Base-by-base conservation (phyloP, 108 stramenopile genomes). In the Cyclotella baltica region DNA sequence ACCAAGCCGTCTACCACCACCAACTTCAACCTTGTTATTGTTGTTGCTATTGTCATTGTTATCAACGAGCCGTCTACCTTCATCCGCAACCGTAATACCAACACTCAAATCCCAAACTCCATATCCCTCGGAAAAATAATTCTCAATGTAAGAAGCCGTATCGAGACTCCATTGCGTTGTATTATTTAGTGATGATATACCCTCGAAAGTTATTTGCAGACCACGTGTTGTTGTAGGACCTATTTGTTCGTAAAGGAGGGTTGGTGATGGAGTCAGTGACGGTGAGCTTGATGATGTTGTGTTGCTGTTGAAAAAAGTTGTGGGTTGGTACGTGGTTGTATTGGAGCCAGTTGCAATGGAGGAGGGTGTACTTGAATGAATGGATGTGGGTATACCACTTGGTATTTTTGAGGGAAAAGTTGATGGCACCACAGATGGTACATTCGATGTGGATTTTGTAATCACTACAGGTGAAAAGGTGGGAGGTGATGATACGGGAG, bases 71-170 rank as follows among this genome's bases (percentile, higher is more conserved):
- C n/a, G n/a, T n/a, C n/a, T n/a, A n/a, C n/a, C n/a, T n/a, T n/a
- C n/a, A n/a, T n/a, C 31, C 1, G 40, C 46, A 0, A 61, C 52
- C 23, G 20, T 5, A 30, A 72, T 72, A 57, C 34, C n/a, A 15
- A 72, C 70, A 15, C 1, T 3, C 0, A 59, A 27, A 43, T 72
- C 43, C 30, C n/a, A 72, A 6, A 47, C 58, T 1, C 16, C 19
- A 9, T 57, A 47, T 27, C 29, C 56, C 27, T 16, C 38, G 11
- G 50, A 53, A 38, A 72, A 72, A 40, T 30, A 72, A 11, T 30
- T 28, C 38, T 59, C 38, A 43, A 72, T 43, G 36, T 72, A 43
- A 1, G 56, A 20, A 31, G 70, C 35, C 13, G 70, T 72, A 5
- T 40, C 22, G 18, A 59, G 29, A 15, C 22, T 30, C 70, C 70